A percentile compares a stretch with the other conserved stretches of the same genome.
Evolutionary conservation across 2,329 filamentous ascomycete species (phyloP).

Genomic region (Phaeomoniella chlamydospora): DNA sequence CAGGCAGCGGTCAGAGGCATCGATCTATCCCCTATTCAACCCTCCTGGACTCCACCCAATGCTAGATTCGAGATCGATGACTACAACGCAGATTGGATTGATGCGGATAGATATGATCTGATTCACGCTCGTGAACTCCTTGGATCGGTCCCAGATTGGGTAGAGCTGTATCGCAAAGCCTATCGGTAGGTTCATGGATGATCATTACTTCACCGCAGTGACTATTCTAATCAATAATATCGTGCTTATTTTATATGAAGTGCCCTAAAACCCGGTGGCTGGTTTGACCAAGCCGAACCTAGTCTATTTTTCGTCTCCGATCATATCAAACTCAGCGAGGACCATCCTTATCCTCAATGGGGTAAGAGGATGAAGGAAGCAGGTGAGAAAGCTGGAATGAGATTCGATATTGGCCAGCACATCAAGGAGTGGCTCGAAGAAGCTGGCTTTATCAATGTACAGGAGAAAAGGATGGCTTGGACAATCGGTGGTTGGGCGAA

Average conservation of each 20-base stretch:
- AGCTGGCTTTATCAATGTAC: not conserved
- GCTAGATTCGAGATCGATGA: slow-evolving; percentile 20
- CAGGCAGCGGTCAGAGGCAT: slow-evolving; percentile 28
- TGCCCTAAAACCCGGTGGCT: slow-evolving; percentile 16
- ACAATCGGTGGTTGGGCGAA: not conserved
- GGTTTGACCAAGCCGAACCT: slow-evolving; percentile 6
- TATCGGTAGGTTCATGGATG: not conserved
- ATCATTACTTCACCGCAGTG: not conserved
- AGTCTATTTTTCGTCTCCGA: not conserved
- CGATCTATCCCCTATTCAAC: slow-evolving; percentile 35
- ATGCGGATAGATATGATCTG: not conserved
- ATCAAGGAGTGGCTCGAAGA: not conserved
- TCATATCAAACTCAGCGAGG: not conserved
- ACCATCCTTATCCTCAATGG: not conserved
- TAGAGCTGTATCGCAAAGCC: not conserved
- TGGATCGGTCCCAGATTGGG: not conserved
- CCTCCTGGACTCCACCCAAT: slow-evolving; percentile 23
- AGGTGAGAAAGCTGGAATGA: not conserved
- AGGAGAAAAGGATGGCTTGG: not conserved
- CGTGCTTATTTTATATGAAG: too few relatives aligned
- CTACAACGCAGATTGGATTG: slow-evolving; percentile 2
- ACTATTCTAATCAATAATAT: too few relatives aligned
- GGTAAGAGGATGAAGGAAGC: not conserved
- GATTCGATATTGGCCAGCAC: not conserved
- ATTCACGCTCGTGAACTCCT: not conserved